Conservation (phyloP, 1,284 basidiomycete species). For the Ustilago loliicola region DNA sequence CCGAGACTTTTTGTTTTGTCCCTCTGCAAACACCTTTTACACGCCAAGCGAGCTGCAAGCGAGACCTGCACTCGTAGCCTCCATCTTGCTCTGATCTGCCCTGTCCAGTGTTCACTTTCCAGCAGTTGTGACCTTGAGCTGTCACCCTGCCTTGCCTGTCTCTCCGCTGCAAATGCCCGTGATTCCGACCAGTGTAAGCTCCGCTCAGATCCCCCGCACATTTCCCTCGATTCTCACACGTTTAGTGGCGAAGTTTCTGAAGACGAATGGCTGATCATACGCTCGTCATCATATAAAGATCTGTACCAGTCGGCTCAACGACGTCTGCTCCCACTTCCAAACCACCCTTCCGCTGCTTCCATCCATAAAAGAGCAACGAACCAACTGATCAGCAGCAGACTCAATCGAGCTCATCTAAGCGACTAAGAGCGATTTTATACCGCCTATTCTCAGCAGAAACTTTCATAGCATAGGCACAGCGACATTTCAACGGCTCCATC, state of each 20-base stretch:
- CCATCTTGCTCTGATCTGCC: neutral
- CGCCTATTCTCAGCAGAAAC: neutral
- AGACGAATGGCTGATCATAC: neutral
- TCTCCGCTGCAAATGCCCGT: slow-evolving; percentile 4
- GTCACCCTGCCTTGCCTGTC: neutral
- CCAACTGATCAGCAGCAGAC: neutral
- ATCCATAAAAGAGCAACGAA: neutral
- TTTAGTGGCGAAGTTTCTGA: slow-evolving; percentile 1
- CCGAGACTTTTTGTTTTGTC: neutral
- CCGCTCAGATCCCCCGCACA: neutral
- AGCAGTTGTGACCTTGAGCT: neutral
- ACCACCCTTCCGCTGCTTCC: neutral
- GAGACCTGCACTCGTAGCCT: neutral
- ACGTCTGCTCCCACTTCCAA: neutral
- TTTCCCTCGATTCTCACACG: neutral
- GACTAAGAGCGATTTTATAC: neutral
- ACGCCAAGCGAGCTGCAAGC: slow-evolving; percentile 26
- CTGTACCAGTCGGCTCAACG: neutral
- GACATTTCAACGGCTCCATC: neutral
- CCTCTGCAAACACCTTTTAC: slow-evolving; percentile 5
- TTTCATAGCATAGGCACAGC: neutral
- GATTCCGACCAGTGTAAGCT: neutral
- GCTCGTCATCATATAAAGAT: neutral
- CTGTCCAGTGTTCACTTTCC: neutral
- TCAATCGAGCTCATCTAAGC: neutral